These are phyloP conservation scores for Ophiostoma ulmi DNA, from an alignment of 2,329 filamentous ascomycete species.

Conservation along the genomic window DNA sequence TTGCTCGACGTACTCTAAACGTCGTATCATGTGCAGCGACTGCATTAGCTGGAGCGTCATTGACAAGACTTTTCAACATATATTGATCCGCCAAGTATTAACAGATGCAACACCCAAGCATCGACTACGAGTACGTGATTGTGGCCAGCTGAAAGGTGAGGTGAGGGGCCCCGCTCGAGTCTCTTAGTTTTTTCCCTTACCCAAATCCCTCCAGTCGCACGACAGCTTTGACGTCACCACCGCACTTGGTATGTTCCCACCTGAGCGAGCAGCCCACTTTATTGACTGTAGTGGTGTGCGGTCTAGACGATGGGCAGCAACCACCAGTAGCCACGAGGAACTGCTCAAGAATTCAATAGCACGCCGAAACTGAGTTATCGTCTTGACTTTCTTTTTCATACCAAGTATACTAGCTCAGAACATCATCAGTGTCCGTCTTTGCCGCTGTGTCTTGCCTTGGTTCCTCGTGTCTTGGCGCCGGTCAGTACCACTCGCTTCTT, in stretches of 20 bases:
- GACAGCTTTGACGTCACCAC: constrained; percentile 17
- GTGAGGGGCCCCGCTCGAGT: not conserved
- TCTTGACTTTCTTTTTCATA: not conserved
- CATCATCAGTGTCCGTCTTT: not conserved
- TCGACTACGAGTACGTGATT: not conserved
- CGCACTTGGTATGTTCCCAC: not conserved
- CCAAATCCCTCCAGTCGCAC: not conserved
- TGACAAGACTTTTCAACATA: not conserved
- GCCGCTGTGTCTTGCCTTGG: constrained; percentile 11
- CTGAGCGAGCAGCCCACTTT: constrained; percentile 15
- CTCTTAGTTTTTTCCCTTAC: not conserved
- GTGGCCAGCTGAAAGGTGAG: constrained; percentile 6
- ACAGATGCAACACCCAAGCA: not conserved
- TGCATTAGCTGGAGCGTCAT: not conserved
- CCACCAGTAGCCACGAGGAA: not conserved
- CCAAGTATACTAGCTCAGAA: not conserved
- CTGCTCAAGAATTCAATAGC: not conserved
- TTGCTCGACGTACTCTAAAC: not conserved
- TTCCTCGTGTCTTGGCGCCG: not conserved
- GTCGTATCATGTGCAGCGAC: not conserved
- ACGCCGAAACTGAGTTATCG: not conserved
- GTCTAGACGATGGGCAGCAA: not conserved
- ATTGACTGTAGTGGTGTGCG: not conserved
- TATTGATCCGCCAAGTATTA: not conserved
- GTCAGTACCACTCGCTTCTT: not conserved